Evolutionary conservation across 768 basidiomycete genomes (phyloP), one percentile per base, ranked within the genome.

Genomic region (Tylopilus rubrobrunneus): DNA sequence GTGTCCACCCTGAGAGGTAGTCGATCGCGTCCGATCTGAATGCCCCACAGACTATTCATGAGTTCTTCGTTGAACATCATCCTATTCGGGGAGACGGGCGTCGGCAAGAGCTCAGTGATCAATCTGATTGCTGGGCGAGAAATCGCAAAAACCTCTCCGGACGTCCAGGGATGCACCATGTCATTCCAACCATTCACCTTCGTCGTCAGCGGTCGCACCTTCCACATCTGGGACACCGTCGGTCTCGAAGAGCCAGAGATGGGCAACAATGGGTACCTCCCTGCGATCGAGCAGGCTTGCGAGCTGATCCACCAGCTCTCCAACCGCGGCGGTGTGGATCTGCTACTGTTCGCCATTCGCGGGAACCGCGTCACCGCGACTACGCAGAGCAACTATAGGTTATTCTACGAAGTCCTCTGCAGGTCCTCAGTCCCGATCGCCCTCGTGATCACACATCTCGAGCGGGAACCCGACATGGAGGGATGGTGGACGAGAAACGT

Each of bases 321-420:
- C 5, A 37, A 29, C 4, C 57, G 48, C 14, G 72, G 64, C 1
- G 77, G 78, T 31, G 62, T 79, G 14, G 67, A 67, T 55, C 70
- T 78, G 25, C 64, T 79, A 1, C 63, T 78, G 0, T 78, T 71
- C 56, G 71, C 71, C 56, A 72, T 78, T 19, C 71, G 74, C 3
- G 74, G 69, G 11, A 73, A 75, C n/a, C 62, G 74, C 39, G 68
- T 77, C 61, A 73, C 67, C 8, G 71, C 69, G 44, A 63, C 62
- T 1, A 63, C 68, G 37, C 64, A 68, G 48, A 69, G 69, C 54
- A 78, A 77, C 62, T 78, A 75, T 59, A 61, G 63, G 48, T 37
- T 77, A 29, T 76, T 77, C 60, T 66, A 65, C n/a, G 70, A 78
- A 41, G 69, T 76, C 10, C 70, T 78, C 12, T 78, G 78, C 54